phyloP scores from a whole-genome alignment of 768 basidiomycete species.

The Cystofilobasidium capitatum region DNA sequence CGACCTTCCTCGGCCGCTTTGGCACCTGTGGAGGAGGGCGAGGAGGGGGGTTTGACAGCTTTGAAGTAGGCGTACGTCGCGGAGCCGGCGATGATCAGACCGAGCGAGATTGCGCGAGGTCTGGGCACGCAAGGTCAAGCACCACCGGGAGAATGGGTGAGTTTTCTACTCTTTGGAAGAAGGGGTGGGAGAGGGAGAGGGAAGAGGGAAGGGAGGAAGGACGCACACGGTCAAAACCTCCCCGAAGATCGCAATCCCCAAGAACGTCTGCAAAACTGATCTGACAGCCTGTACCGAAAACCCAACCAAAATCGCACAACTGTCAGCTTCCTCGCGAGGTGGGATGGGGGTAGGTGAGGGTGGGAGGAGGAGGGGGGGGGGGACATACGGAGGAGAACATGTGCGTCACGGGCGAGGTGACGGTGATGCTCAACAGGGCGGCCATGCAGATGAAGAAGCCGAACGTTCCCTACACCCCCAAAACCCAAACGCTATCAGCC shows the following conservation, averaged over 20 bases:
- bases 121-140: conserved; percentile 15
- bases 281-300: conserved; percentile 38
- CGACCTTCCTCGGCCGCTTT: conserved; percentile 14
- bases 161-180: background rate
- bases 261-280: conserved; percentile 22
- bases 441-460: conserved; percentile 95
- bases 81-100: conserved; percentile 37
- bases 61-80: conserved; percentile 37
- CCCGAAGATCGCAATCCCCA: conserved; percentile 22
- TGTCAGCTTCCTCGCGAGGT: too few relatives aligned
- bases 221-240: conserved; percentile 24
- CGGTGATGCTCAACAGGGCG: conserved; percentile 84
- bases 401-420: conserved; percentile 94
- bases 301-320: background rate
- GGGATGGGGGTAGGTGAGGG: background rate
- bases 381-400: conserved; percentile 72
- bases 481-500: background rate
- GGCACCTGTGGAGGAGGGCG: background rate
- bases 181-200: background rate
- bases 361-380: conserved; percentile 10
- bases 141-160: background rate
- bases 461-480: conserved; percentile 62
- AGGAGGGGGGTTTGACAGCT: conserved; percentile 18
- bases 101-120: conserved; percentile 34
- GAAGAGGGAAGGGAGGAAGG: background rate